Base-by-base conservation (phyloP, 1,139 yeast genomes). In the Blastobotrys persicus region DNA sequence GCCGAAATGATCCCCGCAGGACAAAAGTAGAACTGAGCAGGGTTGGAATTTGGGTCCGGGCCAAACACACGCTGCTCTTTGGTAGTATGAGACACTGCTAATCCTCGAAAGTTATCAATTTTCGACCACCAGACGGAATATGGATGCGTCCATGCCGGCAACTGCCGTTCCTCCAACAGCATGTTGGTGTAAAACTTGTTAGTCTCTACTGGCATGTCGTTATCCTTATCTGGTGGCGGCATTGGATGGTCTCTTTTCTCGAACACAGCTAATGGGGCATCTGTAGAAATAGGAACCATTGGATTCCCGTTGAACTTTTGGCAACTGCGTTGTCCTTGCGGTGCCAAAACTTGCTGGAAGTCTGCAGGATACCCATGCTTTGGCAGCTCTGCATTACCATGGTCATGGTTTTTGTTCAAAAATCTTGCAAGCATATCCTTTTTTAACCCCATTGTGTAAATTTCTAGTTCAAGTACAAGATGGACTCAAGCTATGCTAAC, bases 151-250 rank as follows among this genome's bases (percentile, higher is more conserved):
- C 87, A 88, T 3, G 83, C 78, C 2, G 79, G 84, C 48, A 78
- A 69, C 9, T 78, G 76, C 62, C 86, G 92, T 38, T 71, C 69
- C 1, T 76, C 92, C 19, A 89, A 76, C 53, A 88, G 69, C 63
- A 88, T 70, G 67, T 89, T 89, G 7, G 87, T 84, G 64, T 85
- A 88, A 66, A 88, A 89, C 64, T 88, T 88, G 70, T 89, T 89
- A 16, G 97, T 88, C 55, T 81, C 80, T 43, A 81, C 75, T 4
- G 95, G 88, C 13, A 63, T 14, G 11, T 43, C 52, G 18, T 41
- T 33, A 13, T 32, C 31, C 11, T 23, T 33, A 19, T 57, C 80
- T 65, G 57, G 58, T 17, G 78, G 89, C 2, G 57, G 56, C 68
- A 71, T 67, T 40, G 66, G 68, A 45, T 75, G 85, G 49, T 64